Percentiles rank a stretch among this genome's conserved stretches.
These are phyloP conservation scores for Condylostoma magnum DNA, from an alignment of 169 alveolate species.

Conservation along the genomic window DNA sequence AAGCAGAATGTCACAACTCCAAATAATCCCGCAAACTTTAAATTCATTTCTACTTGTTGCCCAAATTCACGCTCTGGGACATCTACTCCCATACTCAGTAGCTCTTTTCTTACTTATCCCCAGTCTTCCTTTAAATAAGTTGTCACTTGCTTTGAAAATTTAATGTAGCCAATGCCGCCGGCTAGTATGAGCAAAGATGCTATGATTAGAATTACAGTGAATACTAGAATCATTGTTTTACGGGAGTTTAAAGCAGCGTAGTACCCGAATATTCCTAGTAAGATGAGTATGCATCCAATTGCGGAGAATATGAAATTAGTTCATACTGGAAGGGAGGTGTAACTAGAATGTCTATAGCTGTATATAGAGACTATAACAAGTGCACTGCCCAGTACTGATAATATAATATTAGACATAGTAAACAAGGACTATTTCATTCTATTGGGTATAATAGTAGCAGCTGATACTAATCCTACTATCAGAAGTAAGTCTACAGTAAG, in stretches of 20 bases:
- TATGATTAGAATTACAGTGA: constrained; percentile 4
- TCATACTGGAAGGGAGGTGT: constrained; percentile 21
- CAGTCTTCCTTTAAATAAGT: constrained; percentile 4
- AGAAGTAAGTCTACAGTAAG: background rate
- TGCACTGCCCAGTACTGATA: constrained; percentile 21
- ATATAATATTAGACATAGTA: constrained; percentile 11
- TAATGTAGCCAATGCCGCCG: constrained; percentile 18
- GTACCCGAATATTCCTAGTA: constrained; percentile 27
- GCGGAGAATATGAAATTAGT: constrained; percentile 6
- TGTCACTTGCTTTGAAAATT: background rate
- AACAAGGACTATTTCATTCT: background rate
- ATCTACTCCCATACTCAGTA: constrained; percentile 1
- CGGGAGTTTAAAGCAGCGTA: background rate
- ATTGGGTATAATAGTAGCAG: background rate
- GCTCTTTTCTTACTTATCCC: background rate
- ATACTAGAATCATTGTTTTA: background rate
- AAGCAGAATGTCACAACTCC: constrained; percentile 20
- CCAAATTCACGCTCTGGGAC: background rate
- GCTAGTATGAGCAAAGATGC: constrained; percentile 3
- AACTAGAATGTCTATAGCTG: constrained; percentile 10
- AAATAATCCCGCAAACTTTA: constrained; percentile 30
- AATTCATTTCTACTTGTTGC: background rate
- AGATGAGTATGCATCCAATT: background rate
- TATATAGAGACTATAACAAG: constrained; percentile 1
- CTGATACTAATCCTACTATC: background rate